Conservation (phyloP, 257 asterid species). For the Gentiana straminea region DNA sequence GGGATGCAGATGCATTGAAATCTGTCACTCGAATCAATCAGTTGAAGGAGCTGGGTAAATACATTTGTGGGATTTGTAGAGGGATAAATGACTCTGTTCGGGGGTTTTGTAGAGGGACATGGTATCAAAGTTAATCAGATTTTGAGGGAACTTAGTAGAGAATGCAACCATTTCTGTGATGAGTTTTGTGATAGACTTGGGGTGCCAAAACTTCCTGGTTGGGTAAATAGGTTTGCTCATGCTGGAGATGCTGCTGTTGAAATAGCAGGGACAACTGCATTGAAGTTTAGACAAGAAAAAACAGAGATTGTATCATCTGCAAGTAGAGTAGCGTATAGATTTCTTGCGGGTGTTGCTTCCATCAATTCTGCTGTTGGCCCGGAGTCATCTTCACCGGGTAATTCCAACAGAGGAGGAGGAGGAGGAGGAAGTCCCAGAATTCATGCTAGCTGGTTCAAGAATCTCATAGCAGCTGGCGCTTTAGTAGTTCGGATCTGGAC, state of each 20-base stretch:
- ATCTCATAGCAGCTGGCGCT: constrained; percentile 46
- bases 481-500: constrained; percentile 49
- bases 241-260: constrained; percentile 94
- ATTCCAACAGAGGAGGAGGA: constrained; percentile 22
- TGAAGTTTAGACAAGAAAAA: constrained; percentile 87
- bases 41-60: constrained; percentile 84
- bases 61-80: background rate
- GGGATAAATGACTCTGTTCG: too few species aligned
- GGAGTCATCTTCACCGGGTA: constrained; percentile 36
- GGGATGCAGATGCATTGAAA: constrained; percentile 80
- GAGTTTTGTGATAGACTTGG: constrained; percentile 86
- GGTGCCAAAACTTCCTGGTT: constrained; percentile 95
- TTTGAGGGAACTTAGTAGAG: constrained; percentile 87
- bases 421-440: constrained; percentile 43
- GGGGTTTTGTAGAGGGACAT: too few species aligned
- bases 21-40: constrained; percentile 83
- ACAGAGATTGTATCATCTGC: constrained; percentile 68
- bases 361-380: constrained; percentile 41
- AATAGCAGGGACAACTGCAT: constrained; percentile 87
- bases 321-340: constrained; percentile 83
- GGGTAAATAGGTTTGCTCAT: constrained; percentile 95
- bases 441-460: constrained; percentile 81
- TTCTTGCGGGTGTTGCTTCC: constrained; percentile 66
- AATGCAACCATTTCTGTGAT: constrained; percentile 98
- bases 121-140: constrained; percentile 65